Evolutionary conservation across 2,329 filamentous ascomycete genomes (phyloP).

Genomic region (Dissoconium aciculare): DNA sequence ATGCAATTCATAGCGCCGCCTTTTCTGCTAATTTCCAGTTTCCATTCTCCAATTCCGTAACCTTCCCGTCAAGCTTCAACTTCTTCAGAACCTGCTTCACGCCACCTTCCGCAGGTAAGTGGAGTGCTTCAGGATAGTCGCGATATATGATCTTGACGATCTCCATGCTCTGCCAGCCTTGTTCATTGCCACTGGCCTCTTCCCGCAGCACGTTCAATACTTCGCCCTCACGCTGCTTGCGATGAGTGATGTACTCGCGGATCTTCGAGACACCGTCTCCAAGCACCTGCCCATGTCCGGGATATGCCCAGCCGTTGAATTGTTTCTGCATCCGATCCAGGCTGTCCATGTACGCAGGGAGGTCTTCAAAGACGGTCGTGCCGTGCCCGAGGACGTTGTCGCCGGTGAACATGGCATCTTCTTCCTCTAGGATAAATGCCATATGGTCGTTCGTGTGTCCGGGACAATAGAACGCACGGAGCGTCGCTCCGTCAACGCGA

Average conservation of each 20-base stretch:
- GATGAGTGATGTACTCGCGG: constrained; percentile 67
- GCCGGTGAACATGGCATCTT: constrained; percentile 73
- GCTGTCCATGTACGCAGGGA: constrained; percentile 52
- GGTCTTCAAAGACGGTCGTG: constrained; percentile 63
- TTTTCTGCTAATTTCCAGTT: constrained; percentile 20
- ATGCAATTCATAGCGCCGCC: constrained; percentile 10
- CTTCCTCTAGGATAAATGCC: constrained; percentile 54
- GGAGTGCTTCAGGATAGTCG: constrained; percentile 60
- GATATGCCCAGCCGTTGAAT: constrained; percentile 60
- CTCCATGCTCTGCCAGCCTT: constrained; percentile 55
- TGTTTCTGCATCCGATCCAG: constrained; percentile 53
- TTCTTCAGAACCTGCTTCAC: constrained; percentile 68
- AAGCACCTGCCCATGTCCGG: constrained; percentile 72
- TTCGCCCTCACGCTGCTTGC: constrained; percentile 64
- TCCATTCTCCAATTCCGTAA: constrained; percentile 26
- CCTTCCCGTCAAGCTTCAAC: constrained; percentile 58
- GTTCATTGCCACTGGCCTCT: constrained; percentile 6
- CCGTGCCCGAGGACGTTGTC: constrained; percentile 83
- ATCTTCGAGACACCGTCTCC: constrained; percentile 58
- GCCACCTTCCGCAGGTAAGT: constrained; percentile 60
- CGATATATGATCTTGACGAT: constrained; percentile 80
- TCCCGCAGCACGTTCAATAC: constrained; percentile 48
- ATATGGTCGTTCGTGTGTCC: constrained; percentile 77
- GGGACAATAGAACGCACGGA: constrained; percentile 52
- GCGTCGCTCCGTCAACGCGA: constrained; percentile 44